Base-by-base conservation (phyloP, 768 basidiomycete species). In the Psilocybe tampanensis region DNA sequence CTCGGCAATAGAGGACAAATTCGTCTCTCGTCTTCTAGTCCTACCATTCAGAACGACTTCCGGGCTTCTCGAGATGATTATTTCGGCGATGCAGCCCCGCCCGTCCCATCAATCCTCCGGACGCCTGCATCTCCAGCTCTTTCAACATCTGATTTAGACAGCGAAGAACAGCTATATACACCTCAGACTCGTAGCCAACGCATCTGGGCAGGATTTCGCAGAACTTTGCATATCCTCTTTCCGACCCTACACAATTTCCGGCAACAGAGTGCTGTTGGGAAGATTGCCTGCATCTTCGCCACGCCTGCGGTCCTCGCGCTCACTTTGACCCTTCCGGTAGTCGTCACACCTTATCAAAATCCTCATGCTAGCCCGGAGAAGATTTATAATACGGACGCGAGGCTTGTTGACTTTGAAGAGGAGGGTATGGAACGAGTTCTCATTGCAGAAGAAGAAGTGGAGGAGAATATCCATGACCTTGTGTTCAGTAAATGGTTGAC, bases 261-360 rank as follows among this genome's bases (percentile, higher is more conserved):
- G 23, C 76, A 80, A 21, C 94, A 96, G 71, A 86, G 87, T 17
- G 62, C 86, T 48, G 62, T 89, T 11, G 89, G 88, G 0, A 86
- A 85, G 72, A 74, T 92, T 26, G 89, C 90, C 0, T 84, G 88
- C 0, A 62, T 96, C 22, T 81, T 97, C 54, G 93, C 94, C 2
- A 86, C 89, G 0, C 96, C 96, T 1, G 93, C 94, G 1, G 86
- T 99, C 1, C 75, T 97, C 70, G 77, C 80, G 3, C 74, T 99
- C 47, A 98, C 95, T 0, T 60, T 98, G 18, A 98, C 96, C 0
- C 76, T 98, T 9, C 95, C 95, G 3, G 95, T 99, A 12, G 93
- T 95, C 17, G 83, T 91, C 24, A 85, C 79, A 9, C 80, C 84
- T 3, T 86, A 86, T 62, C 65, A 75, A 2, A 61, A 63, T 19